A percentile compares a stretch with the other conserved stretches of the same genome.
Evolutionary conservation across 2,329 filamentous ascomycete genomes (phyloP).

Genomic region (Metarhizium anisopliae): DNA sequence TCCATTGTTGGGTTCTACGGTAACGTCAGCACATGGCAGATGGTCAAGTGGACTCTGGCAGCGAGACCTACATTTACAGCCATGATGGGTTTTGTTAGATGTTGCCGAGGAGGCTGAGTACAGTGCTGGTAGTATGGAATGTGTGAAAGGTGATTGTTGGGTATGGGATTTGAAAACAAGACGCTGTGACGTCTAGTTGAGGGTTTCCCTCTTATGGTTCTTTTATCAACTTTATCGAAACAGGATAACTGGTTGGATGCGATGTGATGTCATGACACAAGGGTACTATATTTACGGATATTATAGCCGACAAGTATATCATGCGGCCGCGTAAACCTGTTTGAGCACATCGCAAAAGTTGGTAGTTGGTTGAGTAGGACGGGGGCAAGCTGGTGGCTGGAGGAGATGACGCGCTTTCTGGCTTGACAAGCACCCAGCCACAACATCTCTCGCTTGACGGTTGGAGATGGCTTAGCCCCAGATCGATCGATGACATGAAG

Average conservation of each 20-base stretch:
- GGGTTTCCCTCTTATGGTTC: not conserved
- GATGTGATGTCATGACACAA: not conserved
- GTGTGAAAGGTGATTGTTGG: not conserved
- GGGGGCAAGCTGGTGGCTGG: not conserved
- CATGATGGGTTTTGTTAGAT: not conserved
- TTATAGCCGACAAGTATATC: too few relatives aligned
- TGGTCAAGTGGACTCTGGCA: not conserved
- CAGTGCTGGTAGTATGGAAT: not conserved
- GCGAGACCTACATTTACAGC: not conserved
- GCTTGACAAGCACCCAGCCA: not conserved
- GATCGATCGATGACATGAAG: not conserved
- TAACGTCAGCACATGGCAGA: not conserved
- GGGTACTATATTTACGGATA: not conserved
- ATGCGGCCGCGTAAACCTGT: not conserved
- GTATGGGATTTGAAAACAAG: not conserved
- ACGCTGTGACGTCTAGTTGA: not conserved
- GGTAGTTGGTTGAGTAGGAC: not conserved
- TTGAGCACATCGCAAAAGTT: not conserved
- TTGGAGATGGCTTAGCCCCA: not conserved
- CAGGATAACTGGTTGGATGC: not conserved
- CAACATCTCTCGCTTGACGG: not conserved
- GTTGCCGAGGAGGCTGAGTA: not conserved
- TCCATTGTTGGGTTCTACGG: not conserved
- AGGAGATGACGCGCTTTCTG: not conserved
- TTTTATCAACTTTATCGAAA: not conserved